Evolutionary conservation across 495 filamentous ascomycete genomes (phyloP), one percentile per base, ranked within the genome.

Genomic region (Aspergillus ellipticus): DNA sequence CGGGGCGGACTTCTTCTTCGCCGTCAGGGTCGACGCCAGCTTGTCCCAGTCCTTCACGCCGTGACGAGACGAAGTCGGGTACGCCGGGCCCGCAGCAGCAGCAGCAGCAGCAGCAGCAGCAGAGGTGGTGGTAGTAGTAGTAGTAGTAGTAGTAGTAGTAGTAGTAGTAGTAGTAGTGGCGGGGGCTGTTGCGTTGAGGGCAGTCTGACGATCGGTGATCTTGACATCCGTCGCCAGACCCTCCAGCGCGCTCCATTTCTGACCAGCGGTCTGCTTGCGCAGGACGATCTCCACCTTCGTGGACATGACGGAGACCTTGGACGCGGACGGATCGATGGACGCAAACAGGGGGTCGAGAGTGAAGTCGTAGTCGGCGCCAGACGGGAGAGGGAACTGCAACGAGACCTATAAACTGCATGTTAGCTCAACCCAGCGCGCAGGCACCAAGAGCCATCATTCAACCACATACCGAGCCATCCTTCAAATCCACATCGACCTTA

Each of bases 31-130:
- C 6, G 74, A 68, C 2, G 79, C 85, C 4, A 96, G 45, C 58
- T 89, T 89, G 62, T 98, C 95, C 94, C 94, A 97, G 67, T 98
- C 79, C 75, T 96, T 96, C 2, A 88, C 81, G 5, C 93, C 94
- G 1, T 74, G 76, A 48, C 84, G 85, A 15, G 92, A 95, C 26
- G 93, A 97, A 0, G 92, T 96, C 2, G 94, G 94, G 68, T 98
- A 97, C 0, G 80, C 72, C 0, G 89, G 90, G 3, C 64, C 77
- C 2, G 66, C 13, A 3, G 58, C 51, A 33, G 68, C 57, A 29
- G 66, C 53, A 42, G 62, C 61, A 31, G 51, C 55, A 1, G 59
- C 7, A 28, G 52, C 6, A 11, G 54, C 26, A n/a, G 37, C 26
- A 9, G 47, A 8, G 28, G 46, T 0, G n/a, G 21, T n/a, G n/a